Evolutionary conservation across 1,139 yeast genomes (phyloP).

Genomic region (Candida buenavistaensis): DNA sequence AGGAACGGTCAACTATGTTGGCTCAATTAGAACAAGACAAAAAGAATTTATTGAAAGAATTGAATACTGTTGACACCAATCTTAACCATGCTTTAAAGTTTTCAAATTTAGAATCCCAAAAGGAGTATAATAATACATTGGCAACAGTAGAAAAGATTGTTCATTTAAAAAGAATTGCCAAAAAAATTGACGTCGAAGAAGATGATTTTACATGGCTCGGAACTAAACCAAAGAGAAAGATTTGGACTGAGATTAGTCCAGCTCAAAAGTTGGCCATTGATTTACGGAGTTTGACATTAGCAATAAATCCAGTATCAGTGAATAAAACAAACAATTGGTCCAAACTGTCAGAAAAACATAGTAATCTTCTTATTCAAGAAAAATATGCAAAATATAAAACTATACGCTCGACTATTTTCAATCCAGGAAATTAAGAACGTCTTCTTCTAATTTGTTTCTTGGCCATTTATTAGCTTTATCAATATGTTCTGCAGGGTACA

Average conservation of each 20-base stretch:
- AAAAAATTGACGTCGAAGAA: constrained; percentile 4
- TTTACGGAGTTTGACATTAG: constrained; percentile 18
- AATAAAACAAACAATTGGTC: constrained; percentile 6
- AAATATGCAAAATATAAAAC: constrained; percentile 10
- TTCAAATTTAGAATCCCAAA: constrained; percentile 29
- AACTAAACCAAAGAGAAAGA: background rate
- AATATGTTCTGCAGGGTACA: constrained; percentile 66
- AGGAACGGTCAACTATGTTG: constrained; percentile 10
- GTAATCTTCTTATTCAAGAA: constrained; percentile 17
- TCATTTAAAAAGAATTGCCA: constrained; percentile 29
- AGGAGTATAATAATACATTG: constrained; percentile 28
- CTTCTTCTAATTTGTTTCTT: constrained; percentile 15
- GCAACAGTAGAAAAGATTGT: constrained; percentile 38
- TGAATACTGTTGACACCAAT: constrained; percentile 16
- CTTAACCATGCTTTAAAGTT: constrained; percentile 12
- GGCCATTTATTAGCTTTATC: constrained; percentile 86
- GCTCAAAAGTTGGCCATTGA: constrained; percentile 14
- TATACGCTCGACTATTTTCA: constrained; percentile 4
- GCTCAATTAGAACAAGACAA: constrained; percentile 19
- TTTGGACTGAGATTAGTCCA: constrained; percentile 8
- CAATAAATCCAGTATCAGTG: constrained; percentile 12
- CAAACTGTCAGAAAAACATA: constrained; percentile 20
- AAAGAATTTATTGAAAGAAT: constrained; percentile 19
- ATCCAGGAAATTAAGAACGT: constrained; percentile 1
- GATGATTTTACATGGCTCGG: constrained; percentile 21